A percentile compares a stretch with the other conserved stretches of the same genome.
These are phyloP conservation scores for Geotrichum citri-aurantii DNA, from an alignment of 1,139 yeast species.

Conservation along the genomic window DNA sequence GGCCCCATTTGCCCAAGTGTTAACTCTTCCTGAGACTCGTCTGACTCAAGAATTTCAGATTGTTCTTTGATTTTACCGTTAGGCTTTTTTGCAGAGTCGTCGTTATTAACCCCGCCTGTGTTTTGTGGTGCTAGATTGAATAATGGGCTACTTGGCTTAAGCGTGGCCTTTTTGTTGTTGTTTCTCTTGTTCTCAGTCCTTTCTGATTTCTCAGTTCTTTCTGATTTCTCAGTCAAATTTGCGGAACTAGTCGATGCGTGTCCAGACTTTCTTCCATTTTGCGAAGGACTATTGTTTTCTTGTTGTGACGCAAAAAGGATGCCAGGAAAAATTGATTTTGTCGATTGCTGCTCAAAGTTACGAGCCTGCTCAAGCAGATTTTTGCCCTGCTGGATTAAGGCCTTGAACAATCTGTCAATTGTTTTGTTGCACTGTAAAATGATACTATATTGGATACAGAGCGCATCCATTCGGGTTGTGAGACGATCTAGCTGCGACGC, in stretches of 20 bases:
- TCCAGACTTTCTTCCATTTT: neutral
- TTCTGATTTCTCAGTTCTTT: neutral
- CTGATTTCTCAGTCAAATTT: neutral
- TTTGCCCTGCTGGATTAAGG: neutral
- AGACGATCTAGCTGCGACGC: constrained; percentile 2
- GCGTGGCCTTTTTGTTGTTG: neutral
- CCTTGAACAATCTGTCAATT: neutral
- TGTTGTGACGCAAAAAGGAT: neutral
- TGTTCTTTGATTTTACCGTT: neutral
- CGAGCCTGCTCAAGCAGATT: neutral
- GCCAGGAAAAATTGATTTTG: neutral
- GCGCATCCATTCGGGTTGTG: constrained; percentile 2
- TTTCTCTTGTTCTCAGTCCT: neutral
- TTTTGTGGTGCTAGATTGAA: neutral
- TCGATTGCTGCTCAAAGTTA: neutral
- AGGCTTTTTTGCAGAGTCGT: neutral
- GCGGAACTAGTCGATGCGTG: neutral
- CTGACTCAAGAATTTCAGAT: neutral
- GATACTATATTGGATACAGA: neutral
- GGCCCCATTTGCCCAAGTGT: neutral
- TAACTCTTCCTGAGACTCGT: neutral
- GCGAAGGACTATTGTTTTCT: neutral
- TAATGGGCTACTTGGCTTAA: neutral
- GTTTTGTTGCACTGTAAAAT: neutral
- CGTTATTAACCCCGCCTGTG: neutral